Conservation (phyloP, 2,329 filamentous ascomycete genomes). For the Xylaria sp. region DNA sequence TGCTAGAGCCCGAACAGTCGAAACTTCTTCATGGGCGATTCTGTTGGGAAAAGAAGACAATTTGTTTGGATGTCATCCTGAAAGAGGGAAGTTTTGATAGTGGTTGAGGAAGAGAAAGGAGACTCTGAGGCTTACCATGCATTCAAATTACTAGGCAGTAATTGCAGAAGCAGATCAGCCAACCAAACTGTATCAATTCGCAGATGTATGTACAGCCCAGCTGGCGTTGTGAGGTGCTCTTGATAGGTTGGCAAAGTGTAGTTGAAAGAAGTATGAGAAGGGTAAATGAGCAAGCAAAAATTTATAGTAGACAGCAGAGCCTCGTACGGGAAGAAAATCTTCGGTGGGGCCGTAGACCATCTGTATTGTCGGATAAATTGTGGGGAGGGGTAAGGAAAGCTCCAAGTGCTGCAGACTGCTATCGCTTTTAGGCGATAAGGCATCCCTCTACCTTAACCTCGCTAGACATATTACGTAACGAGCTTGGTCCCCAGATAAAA, state of each 20-base stretch:
- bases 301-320: conserved; percentile 29
- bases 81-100: conserved; percentile 51
- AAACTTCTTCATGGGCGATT: conserved; percentile 87
- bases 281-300: background rate
- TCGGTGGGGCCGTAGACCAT: conserved; percentile 8
- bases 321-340: conserved; percentile 32
- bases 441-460: too few species aligned
- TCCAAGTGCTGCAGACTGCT: background rate
- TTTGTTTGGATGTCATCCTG: conserved; percentile 77
- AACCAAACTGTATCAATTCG: background rate
- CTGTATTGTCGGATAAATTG: conserved; percentile 26
- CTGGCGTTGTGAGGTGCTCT: background rate
- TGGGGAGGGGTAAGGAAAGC: background rate
- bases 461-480: too few species aligned
- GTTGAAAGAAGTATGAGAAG: background rate
- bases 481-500: too few species aligned
- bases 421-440: too few species aligned
- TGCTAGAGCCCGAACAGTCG: conserved; percentile 72
- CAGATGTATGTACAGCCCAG: background rate
- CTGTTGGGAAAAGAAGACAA: conserved; percentile 88
- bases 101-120: background rate
- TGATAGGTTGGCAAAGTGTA: background rate
- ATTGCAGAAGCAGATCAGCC: background rate
- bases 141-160: background rate
- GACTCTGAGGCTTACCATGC: conserved; percentile 33